These are phyloP conservation scores for Pseudogymnoascus sp. DNA, from an alignment of 2,329 filamentous ascomycete species.

Conservation along the genomic window DNA sequence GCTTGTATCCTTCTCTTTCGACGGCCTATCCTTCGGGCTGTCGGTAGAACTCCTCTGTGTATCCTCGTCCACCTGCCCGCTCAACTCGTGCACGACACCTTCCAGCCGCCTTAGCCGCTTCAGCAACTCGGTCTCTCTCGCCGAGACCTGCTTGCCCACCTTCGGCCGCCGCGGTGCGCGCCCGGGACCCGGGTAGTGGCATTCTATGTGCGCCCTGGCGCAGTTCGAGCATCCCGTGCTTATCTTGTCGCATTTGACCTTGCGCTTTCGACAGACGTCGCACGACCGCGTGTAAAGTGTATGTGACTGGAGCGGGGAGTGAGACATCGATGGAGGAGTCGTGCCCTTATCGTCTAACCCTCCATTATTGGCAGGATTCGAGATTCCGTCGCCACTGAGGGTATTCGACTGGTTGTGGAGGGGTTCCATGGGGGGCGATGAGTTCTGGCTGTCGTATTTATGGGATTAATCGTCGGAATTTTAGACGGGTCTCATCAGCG, in stretches of 20 bases:
- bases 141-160: slow-evolving; percentile 49
- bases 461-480: not conserved
- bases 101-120: slow-evolving; percentile 66
- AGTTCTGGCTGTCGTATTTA: not conserved
- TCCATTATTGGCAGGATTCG: not conserved
- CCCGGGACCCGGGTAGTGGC: slow-evolving; percentile 67
- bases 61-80: slow-evolving; percentile 46
- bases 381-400: not conserved
- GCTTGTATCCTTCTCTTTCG: not conserved
- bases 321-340: not conserved
- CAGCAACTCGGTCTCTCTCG: slow-evolving; percentile 60
- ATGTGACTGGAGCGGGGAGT: slow-evolving; percentile 14
- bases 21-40: not conserved
- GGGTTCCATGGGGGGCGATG: slow-evolving; percentile 1
- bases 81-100: slow-evolving; percentile 65
- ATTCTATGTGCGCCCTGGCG: slow-evolving; percentile 60
- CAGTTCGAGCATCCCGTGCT: slow-evolving; percentile 67
- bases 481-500: not conserved
- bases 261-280: slow-evolving; percentile 48
- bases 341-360: not conserved
- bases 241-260: slow-evolving; percentile 72
- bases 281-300: slow-evolving; percentile 31
- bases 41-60: slow-evolving; percentile 15
- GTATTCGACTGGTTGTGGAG: not conserved
- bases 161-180: slow-evolving; percentile 63